A percentile compares a stretch with the other conserved stretches of the same genome.
These are phyloP conservation scores for Croton setiger DNA, from an alignment of 441 rosid species.

Conservation along the genomic window DNA sequence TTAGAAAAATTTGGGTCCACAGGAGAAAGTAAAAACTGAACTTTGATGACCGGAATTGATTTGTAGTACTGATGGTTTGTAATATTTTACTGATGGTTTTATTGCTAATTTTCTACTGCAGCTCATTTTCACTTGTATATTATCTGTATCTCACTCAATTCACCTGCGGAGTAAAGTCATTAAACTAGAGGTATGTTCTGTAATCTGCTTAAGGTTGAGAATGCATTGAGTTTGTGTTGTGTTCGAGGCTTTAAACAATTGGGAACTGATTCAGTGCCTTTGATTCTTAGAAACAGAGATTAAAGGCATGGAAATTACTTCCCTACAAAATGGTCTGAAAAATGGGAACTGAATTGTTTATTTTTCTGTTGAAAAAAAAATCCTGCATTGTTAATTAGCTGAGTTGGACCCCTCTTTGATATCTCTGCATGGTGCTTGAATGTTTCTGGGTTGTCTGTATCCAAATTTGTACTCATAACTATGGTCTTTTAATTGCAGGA, in stretches of 20 bases:
- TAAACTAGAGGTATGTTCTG: constrained; percentile 56
- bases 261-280: no score
- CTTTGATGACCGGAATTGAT: neutral
- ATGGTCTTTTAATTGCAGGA: constrained; percentile 49
- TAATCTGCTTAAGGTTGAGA: neutral
- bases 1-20: neutral
- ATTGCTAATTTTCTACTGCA: constrained; percentile 37
- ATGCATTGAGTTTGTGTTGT: neutral
- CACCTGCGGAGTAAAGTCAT: constrained; percentile 47
- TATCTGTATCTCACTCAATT: constrained; percentile 45
- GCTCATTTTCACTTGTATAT: constrained; percentile 51
- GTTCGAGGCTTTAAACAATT: neutral
- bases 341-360: no score
- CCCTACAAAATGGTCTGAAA: no score
- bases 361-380: neutral
- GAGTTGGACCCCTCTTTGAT: neutral
- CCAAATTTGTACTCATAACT: constrained; percentile 10
- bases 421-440: neutral
- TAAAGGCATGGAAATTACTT: no score
- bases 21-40: neutral
- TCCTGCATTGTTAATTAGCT: neutral
- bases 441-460: neutral
- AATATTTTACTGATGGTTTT: constrained; percentile 16
- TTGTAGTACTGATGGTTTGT: neutral
- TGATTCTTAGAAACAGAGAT: no score